A percentile compares a stretch with the other conserved stretches of the same genome.
Evolutionary conservation across 225 moss, liverwort and hornwort species (phyloP).

Genomic region (Polytrichum commune): DNA sequence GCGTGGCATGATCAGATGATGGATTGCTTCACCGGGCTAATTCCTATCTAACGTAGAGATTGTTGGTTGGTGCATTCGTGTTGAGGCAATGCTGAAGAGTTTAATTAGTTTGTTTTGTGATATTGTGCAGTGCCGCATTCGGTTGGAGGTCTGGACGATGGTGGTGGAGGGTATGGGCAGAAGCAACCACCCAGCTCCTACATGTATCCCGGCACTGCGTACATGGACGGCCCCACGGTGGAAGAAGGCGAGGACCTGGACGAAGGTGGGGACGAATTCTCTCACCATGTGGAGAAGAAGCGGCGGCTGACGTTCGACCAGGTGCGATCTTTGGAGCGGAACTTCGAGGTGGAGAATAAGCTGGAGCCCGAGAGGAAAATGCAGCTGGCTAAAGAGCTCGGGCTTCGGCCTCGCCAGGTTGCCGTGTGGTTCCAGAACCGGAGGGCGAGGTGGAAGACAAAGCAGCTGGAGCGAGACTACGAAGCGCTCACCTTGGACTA

Average conservation of each 20-base stretch:
- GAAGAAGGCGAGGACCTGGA: conserved; percentile 63
- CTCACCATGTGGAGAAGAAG: conserved; percentile 75
- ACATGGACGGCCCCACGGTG: conserved; percentile 61
- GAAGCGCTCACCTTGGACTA: conserved; percentile 78
- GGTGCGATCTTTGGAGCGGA: conserved; percentile 84
- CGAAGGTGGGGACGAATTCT: conserved; percentile 61
- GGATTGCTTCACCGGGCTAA: too few species aligned
- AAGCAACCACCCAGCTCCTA: conserved; percentile 51
- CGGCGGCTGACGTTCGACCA: conserved; percentile 82
- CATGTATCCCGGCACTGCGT: neutral
- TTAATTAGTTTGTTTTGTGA: neutral
- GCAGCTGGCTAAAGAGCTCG: conserved; percentile 87
- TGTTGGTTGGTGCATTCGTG: too few species aligned
- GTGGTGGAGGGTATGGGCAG: conserved; percentile 43
- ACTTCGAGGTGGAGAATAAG: conserved; percentile 92
- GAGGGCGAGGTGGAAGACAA: conserved; percentile 93
- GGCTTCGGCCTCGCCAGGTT: conserved; percentile 87
- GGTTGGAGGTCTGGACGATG: conserved; percentile 64
- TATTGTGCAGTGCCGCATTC: conserved; percentile 36
- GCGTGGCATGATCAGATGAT: neutral
- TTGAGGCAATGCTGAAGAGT: neutral
- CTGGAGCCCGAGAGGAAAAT: conserved; percentile 93
- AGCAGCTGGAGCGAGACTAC: conserved; percentile 90
- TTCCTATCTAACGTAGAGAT: too few species aligned
- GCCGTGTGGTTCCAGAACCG: conserved; percentile 99